Base-by-base conservation (phyloP, 495 filamentous ascomycete genomes). In the Xylaria sp. region DNA sequence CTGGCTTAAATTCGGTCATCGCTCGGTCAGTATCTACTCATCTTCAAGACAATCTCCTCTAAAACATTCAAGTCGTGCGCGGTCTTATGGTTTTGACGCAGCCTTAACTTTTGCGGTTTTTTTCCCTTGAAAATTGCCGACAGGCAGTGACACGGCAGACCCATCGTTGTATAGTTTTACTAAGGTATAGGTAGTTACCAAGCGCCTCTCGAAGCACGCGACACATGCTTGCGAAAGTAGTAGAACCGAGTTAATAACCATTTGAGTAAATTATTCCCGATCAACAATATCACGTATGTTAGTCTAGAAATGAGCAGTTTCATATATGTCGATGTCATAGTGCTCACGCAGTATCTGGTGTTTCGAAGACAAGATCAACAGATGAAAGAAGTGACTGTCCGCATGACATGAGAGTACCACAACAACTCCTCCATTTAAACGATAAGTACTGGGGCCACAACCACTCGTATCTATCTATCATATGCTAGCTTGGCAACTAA, bases 1-100 rank as follows among this genome's bases (percentile, higher is more conserved):
- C 57, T 59, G 37, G 31, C 57, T 43, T 62, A 24, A 29, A 43
- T 62, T 62, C 37, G 59, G 37, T 59, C 57, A 59, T 59, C 33
- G 31, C 57, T 59, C 57, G 57, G 57, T 59, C 57, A 59, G 37
- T 8, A n/a, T 37, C 31, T 12, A 59, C 33, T 9, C 31, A 40
- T 19, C 17, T 35, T 21, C 21, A 43, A 61, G 58, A 61, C 58
- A 61, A n/a, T 43, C 37, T 62, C 19, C 19, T 43, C 29, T 59
- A 4, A 35, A n/a, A 59, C 31, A 37, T 21, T 21, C 17, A 37
- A 40, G 4, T 59, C 11, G 52, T 1, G 21, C 11, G 52, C 5
- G 21, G 26, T 26, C 26, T 52, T 29, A 1, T 53, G n/a, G 2
- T 6, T 31, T 14, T 29, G 26, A 55, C 52, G 26, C 52, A 55